Conservation (phyloP, 805 yeast genomes). For the Teunomyces lycoperdinae region DNA sequence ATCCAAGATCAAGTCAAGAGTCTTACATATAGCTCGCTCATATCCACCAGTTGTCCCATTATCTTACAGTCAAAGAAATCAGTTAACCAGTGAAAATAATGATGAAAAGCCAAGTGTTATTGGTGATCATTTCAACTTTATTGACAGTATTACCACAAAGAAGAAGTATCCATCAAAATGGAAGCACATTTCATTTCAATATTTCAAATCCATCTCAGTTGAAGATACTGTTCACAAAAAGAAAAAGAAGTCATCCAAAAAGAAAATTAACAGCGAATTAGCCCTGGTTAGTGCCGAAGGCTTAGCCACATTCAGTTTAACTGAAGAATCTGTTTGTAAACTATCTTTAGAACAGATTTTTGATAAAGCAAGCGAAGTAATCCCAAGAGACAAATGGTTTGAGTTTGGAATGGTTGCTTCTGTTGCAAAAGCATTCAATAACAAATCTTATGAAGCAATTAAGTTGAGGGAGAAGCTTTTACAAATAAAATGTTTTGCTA, state of each 20-base stretch:
- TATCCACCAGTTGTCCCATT: slow-evolving; percentile 49
- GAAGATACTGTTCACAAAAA: slow-evolving; percentile 8
- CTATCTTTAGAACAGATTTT: slow-evolving; percentile 58
- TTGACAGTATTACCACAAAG: slow-evolving; percentile 43
- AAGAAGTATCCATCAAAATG: slow-evolving; percentile 53
- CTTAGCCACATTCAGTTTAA: slow-evolving; percentile 47
- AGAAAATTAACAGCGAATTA: slow-evolving; percentile 14
- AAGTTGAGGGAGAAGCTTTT: slow-evolving; percentile 57
- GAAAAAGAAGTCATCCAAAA: slow-evolving; percentile 6
- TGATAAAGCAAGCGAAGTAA: slow-evolving; percentile 52
- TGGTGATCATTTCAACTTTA: slow-evolving; percentile 43
- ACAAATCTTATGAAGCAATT: slow-evolving; percentile 50
- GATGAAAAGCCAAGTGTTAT: slow-evolving; percentile 21
- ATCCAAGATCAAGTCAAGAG: slow-evolving; percentile 40
- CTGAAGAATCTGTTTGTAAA: slow-evolving; percentile 56
- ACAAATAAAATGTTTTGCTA: slow-evolving; percentile 61
- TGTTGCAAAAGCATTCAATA: slow-evolving; percentile 70
- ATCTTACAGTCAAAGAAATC: slow-evolving; percentile 17
- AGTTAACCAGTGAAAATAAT: slow-evolving; percentile 5
- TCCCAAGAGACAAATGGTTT: slow-evolving; percentile 65
- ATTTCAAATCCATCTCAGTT: slow-evolving; percentile 29
- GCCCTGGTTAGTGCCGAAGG: slow-evolving; percentile 35
- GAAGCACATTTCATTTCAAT: slow-evolving; percentile 53
- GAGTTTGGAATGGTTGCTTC: slow-evolving; percentile 61
- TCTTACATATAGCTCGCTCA: slow-evolving; percentile 52